phyloP scores from a whole-genome alignment of 805 yeast genomes.

The Saturnispora serradocipensis region DNA sequence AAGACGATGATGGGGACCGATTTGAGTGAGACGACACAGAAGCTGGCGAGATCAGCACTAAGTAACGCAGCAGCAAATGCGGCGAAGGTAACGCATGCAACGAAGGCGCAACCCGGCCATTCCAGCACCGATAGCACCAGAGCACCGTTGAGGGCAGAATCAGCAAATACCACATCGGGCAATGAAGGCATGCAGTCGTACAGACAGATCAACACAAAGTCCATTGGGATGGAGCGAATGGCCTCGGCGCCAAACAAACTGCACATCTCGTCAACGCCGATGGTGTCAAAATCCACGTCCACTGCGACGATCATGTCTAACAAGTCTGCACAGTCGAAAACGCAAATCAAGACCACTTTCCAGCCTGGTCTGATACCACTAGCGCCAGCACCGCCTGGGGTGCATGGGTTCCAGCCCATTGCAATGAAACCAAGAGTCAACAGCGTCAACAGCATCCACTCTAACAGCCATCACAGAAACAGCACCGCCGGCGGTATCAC shows the following conservation, averaged over 20 bases:
- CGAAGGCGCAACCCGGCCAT: neutral
- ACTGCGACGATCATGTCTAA: neutral
- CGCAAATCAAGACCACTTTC: neutral
- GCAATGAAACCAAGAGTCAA: slow-evolving; percentile 22
- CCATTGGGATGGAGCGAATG: neutral
- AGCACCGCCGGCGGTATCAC: neutral
- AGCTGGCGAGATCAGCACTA: slow-evolving; percentile 5
- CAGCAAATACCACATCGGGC: neutral
- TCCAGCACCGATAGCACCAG: neutral
- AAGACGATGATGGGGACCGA: neutral
- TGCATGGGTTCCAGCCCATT: slow-evolving; percentile 20
- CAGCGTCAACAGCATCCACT: slow-evolving; percentile 14
- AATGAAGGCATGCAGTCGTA: slow-evolving; percentile 29
- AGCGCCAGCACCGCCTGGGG: slow-evolving; percentile 7
- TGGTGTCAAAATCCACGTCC: neutral
- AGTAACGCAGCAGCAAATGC: slow-evolving; percentile 2
- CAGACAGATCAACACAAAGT: neutral
- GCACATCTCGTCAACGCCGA: neutral
- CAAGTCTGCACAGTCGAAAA: neutral
- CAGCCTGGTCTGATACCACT: slow-evolving; percentile 7
- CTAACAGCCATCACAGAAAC: slow-evolving; percentile 6
- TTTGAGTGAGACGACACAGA: slow-evolving; percentile 7
- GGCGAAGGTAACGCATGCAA: neutral
- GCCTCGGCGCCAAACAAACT: neutral
- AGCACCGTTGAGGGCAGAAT: too few species aligned